A percentile compares a stretch with the other conserved stretches of the same genome.
Evolutionary conservation across 2,329 filamentous ascomycete species (phyloP).

Genomic region (Ascochyta rabiei): DNA sequence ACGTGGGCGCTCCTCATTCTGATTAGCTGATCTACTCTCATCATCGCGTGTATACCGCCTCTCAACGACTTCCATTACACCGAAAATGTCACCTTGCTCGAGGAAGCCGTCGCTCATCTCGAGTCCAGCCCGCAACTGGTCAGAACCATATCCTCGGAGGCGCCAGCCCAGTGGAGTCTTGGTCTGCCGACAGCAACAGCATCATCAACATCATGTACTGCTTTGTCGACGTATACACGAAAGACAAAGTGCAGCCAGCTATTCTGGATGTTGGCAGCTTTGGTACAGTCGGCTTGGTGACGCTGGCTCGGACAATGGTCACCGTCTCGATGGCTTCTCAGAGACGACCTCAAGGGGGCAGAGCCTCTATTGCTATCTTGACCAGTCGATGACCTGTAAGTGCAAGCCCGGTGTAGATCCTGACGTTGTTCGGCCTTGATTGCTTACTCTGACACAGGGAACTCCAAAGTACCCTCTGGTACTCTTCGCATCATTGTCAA

Average conservation of each 20-base stretch:
- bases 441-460: not conserved
- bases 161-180: conserved; percentile 6
- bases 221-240: not conserved
- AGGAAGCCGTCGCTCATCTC: not conserved
- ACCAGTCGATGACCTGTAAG: too few relatives aligned
- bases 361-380: not conserved
- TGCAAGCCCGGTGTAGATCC: too few relatives aligned
- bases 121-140: not conserved
- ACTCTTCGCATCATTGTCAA: not conserved
- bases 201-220: conserved; percentile 7
- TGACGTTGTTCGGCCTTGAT: not conserved
- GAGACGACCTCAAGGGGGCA: not conserved
- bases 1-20: not conserved
- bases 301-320: not conserved
- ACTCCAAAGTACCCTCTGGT: not conserved
- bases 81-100: conserved; percentile 8
- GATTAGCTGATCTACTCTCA: not conserved
- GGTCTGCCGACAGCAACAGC: not conserved
- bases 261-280: not conserved
- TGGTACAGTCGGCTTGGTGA: conserved; percentile 1
- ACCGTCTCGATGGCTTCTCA: conserved; percentile 4
- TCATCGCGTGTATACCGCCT: conserved; percentile 1
- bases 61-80: conserved; percentile 14
- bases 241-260: not conserved
- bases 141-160: not conserved